Evolutionary conservation across 1,284 basidiomycete species (phyloP).

Genomic region (Cystobasidium pallidum): DNA sequence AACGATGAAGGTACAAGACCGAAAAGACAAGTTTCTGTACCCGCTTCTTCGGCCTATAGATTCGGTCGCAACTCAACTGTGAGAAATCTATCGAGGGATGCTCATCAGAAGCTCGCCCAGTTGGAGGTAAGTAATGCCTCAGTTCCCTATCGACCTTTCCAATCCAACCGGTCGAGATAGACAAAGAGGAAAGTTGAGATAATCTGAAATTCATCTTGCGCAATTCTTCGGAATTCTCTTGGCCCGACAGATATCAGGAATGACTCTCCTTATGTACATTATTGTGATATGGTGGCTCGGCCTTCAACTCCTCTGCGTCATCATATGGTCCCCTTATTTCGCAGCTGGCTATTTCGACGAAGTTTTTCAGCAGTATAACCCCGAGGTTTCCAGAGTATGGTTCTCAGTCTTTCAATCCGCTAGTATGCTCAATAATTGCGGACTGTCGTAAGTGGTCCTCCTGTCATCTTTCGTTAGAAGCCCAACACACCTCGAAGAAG

Average conservation of each 20-base stretch:
- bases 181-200: too few species aligned
- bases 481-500: background rate
- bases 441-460: slow-evolving; percentile 14
- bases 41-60: slow-evolving; percentile 19
- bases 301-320: slow-evolving; percentile 68
- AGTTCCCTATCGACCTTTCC: too few species aligned
- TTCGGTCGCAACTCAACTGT: slow-evolving; percentile 24
- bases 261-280: slow-evolving; percentile 35
- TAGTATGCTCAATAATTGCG: slow-evolving; percentile 36
- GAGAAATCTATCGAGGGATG: slow-evolving; percentile 13
- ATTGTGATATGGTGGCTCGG: slow-evolving; percentile 63
- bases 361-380: slow-evolving; percentile 14
- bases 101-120: slow-evolving; percentile 22
- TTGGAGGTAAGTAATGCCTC: slow-evolving; percentile 42
- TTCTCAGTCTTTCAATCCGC: slow-evolving; percentile 39
- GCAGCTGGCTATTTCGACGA: slow-evolving; percentile 61
- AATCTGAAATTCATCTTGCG: too few species aligned
- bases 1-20: background rate
- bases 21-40: background rate
- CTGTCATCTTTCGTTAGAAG: background rate
- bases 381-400: slow-evolving; percentile 65
- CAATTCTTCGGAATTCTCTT: background rate
- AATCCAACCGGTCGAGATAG: too few species aligned
- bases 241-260: slow-evolving; percentile 34
- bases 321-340: slow-evolving; percentile 79